Evolutionary conservation across 768 basidiomycete species (phyloP).

Genomic region (Hebeloma cylindrosporum): DNA sequence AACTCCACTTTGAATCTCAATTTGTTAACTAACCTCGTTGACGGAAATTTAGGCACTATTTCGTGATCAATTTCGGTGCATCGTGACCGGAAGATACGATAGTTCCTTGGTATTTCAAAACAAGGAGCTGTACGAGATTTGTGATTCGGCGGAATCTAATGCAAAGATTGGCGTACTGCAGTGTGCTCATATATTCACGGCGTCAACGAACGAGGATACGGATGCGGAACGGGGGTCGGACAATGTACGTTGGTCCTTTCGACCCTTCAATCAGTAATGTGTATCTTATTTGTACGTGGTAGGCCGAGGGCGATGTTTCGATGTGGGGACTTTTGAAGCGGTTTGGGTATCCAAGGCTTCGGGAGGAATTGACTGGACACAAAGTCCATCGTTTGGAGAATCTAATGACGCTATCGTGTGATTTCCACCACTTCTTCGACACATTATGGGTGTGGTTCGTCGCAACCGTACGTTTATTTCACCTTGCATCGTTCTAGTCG

Average conservation of each 20-base stretch:
- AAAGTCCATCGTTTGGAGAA: background rate
- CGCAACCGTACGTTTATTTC: background rate
- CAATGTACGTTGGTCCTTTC: no score
- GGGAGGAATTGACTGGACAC: background rate
- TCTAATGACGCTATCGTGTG: background rate
- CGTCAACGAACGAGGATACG: background rate
- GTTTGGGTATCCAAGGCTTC: background rate
- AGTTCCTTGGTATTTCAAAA: background rate
- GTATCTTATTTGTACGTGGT: background rate
- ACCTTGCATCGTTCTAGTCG: background rate
- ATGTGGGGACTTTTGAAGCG: background rate
- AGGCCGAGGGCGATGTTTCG: background rate
- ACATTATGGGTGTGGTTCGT: background rate
- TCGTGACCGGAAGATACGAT: background rate
- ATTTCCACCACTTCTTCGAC: background rate
- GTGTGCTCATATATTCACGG: background rate
- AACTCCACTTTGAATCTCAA: no score
- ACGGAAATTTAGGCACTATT: slow-evolving; percentile 4
- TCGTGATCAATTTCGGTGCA: background rate
- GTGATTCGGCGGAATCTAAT: background rate
- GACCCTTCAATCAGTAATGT: background rate
- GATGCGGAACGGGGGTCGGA: no score
- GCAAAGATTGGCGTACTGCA: no score
- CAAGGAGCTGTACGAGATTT: background rate
- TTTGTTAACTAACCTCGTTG: no score